phyloP scores from a whole-genome alignment of 805 yeast genomes.

The Limtongozyma cylindracea region DNA sequence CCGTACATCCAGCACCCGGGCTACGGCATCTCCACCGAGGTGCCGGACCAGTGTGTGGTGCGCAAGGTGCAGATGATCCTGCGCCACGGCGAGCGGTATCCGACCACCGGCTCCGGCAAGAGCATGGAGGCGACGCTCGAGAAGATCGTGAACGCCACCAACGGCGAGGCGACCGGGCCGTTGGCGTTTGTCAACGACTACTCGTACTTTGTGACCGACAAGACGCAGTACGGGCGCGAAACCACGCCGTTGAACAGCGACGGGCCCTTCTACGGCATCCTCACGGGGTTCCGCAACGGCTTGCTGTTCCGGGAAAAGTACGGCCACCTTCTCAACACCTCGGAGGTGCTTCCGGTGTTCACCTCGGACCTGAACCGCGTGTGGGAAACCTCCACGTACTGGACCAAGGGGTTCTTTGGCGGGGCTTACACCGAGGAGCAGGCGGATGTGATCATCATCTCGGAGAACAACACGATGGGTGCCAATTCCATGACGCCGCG shows the following conservation, averaged over 20 bases:
- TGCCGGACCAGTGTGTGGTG: slow-evolving; percentile 7
- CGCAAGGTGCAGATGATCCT: neutral
- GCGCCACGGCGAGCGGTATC: neutral
- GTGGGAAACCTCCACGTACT: slow-evolving; percentile 24
- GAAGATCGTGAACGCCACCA: neutral
- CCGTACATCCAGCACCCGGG: slow-evolving; percentile 28
- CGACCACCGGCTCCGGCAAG: neutral
- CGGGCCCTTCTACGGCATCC: slow-evolving; percentile 24
- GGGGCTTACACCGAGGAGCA: slow-evolving; percentile 8
- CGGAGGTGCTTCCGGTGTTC: slow-evolving; percentile 19
- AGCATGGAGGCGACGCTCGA: neutral
- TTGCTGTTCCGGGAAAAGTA: slow-evolving; percentile 19
- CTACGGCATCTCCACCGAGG: slow-evolving; percentile 20
- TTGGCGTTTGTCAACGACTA: neutral
- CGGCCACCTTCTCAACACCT: slow-evolving; percentile 14
- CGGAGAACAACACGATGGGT: slow-evolving; percentile 22
- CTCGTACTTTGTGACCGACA: slow-evolving; percentile 2
- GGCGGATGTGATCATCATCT: slow-evolving; percentile 13
- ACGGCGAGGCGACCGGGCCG: slow-evolving; percentile 7
- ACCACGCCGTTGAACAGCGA: slow-evolving; percentile 16
- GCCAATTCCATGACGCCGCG: slow-evolving; percentile 35
- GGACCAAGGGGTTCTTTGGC: slow-evolving; percentile 35
- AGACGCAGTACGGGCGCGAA: slow-evolving; percentile 19
- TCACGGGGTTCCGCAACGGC: slow-evolving; percentile 23
- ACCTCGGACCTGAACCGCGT: slow-evolving; percentile 28